Percentiles rank a stretch among this genome's conserved stretches.
These are phyloP conservation scores for Tuber magnatum DNA, from an alignment of 495 filamentous ascomycete species.

Conservation along the genomic window DNA sequence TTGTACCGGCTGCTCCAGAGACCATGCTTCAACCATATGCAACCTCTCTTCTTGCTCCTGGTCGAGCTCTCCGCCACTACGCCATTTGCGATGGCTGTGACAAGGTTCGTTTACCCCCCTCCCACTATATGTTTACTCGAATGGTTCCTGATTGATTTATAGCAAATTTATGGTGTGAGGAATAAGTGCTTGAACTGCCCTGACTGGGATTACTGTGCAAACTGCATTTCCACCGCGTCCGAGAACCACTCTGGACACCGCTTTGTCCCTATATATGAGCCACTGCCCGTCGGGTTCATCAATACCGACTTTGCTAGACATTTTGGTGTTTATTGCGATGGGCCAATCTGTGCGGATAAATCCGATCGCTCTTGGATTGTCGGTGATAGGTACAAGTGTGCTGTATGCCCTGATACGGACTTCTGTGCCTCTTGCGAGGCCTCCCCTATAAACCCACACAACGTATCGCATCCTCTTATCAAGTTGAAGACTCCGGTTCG, in stretches of 20 bases:
- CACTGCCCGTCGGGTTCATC: slow-evolving; percentile 49
- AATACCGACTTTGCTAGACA: slow-evolving; percentile 53
- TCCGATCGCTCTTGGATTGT: slow-evolving; percentile 59
- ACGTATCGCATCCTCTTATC: slow-evolving; percentile 88
- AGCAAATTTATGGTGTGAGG: slow-evolving; percentile 77
- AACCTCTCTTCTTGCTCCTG: slow-evolving; percentile 63
- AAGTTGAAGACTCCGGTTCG: slow-evolving; percentile 94
- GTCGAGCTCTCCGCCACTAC: slow-evolving; percentile 71
- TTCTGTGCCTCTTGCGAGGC: slow-evolving; percentile 95
- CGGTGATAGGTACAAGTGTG: slow-evolving; percentile 91
- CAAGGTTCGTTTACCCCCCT: slow-evolving; percentile 48
- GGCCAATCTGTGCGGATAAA: slow-evolving; percentile 68
- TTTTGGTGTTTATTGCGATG: slow-evolving; percentile 87
- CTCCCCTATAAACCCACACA: slow-evolving; percentile 73
- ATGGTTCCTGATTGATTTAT: slow-evolving; percentile 38
- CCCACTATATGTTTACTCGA: slow-evolving; percentile 5
- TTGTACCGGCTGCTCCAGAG: slow-evolving; percentile 56
- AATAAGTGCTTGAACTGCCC: slow-evolving; percentile 97
- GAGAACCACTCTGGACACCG: slow-evolving; percentile 75
- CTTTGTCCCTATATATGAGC: slow-evolving; percentile 81
- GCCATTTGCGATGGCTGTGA: slow-evolving; percentile 96
- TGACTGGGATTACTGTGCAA: slow-evolving; percentile 93
- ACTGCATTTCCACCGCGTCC: slow-evolving; percentile 59
- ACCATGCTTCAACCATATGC: slow-evolving; percentile 52
- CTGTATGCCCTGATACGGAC: slow-evolving; percentile 91